Conservation (phyloP, 805 yeast species). For the Isabelozyma rhagii region DNA sequence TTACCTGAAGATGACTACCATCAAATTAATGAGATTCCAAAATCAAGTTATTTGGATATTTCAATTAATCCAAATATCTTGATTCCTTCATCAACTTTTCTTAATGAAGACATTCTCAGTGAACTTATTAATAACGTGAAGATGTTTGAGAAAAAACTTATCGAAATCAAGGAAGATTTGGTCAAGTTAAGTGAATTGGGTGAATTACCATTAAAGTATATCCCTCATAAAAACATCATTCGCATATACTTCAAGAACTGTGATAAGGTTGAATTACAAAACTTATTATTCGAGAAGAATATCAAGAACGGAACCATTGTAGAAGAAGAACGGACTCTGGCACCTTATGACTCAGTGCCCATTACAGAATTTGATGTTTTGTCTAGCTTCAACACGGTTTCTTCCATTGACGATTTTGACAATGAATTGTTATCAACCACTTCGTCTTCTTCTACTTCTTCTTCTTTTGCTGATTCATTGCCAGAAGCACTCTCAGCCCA, state of each 20-base stretch:
- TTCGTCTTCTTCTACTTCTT: neutral
- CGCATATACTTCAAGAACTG: conserved; percentile 72
- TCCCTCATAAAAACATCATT: conserved; percentile 33
- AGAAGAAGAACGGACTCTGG: conserved; percentile 13
- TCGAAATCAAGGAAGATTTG: conserved; percentile 43
- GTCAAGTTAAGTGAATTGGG: conserved; percentile 55
- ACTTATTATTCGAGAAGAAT: conserved; percentile 55
- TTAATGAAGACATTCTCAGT: conserved; percentile 29
- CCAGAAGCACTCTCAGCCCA: conserved; percentile 17
- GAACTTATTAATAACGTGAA: conserved; percentile 61
- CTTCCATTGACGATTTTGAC: neutral
- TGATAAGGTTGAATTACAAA: conserved; percentile 55
- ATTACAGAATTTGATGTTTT: conserved; percentile 1
- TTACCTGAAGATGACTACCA: conserved; percentile 1
- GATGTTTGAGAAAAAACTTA: conserved; percentile 38
- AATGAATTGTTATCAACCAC: conserved; percentile 2
- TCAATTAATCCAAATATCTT: conserved; percentile 21
- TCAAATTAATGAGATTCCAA: neutral
- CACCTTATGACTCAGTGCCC: neutral
- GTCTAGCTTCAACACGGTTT: neutral
- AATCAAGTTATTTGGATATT: conserved; percentile 30
- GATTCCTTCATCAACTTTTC: conserved; percentile 31
- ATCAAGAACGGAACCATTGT: conserved; percentile 56
- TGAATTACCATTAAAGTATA: conserved; percentile 57
- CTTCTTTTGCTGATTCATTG: neutral